A percentile compares a stretch with the other conserved stretches of the same genome.
phyloP scores from a whole-genome alignment of 768 basidiomycete genomes.

The Termitomyces bulborhizus region DNA sequence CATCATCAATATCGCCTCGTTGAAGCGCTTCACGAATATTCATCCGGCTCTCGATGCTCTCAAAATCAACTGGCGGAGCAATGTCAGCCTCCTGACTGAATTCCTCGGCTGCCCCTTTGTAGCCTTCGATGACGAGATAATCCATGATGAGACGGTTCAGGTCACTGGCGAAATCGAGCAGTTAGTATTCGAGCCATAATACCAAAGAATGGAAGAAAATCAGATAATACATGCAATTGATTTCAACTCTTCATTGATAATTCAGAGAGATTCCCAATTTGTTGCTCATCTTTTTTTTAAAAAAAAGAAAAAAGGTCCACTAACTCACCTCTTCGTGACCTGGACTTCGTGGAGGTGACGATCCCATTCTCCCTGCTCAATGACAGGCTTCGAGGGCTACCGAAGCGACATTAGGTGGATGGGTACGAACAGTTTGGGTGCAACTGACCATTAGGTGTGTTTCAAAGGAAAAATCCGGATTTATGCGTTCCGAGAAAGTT shows the following conservation, averaged over 20 bases:
- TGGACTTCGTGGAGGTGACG: slow-evolving; percentile 74
- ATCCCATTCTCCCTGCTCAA: slow-evolving; percentile 86
- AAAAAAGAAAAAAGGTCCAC: slow-evolving; percentile 7
- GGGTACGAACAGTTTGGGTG: not conserved
- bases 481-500: slow-evolving; percentile 18
- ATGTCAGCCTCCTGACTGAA: slow-evolving; percentile 88
- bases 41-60: slow-evolving; percentile 91
- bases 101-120: slow-evolving; percentile 92
- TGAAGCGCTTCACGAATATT: slow-evolving; percentile 91
- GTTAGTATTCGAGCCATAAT: slow-evolving; percentile 17
- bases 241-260: slow-evolving; percentile 52
- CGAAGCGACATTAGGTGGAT: slow-evolving; percentile 4
- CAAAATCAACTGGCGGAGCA: slow-evolving; percentile 74
- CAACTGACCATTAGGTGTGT: slow-evolving; percentile 30
- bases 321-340: slow-evolving; percentile 84
- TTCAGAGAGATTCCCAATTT: slow-evolving; percentile 99
- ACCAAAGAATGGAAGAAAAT: slow-evolving; percentile 26
- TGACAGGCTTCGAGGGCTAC: slow-evolving; percentile 47
- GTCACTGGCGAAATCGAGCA: slow-evolving; percentile 51
- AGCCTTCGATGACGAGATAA: slow-evolving; percentile 96
- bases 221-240: slow-evolving; percentile 89
- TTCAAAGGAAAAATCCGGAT: slow-evolving; percentile 16
- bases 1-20: slow-evolving; percentile 90
- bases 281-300: slow-evolving; percentile 51
- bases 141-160: slow-evolving; percentile 94